Conservation (phyloP, 805 yeast genomes). For the Brettanomyces anomalus region DNA sequence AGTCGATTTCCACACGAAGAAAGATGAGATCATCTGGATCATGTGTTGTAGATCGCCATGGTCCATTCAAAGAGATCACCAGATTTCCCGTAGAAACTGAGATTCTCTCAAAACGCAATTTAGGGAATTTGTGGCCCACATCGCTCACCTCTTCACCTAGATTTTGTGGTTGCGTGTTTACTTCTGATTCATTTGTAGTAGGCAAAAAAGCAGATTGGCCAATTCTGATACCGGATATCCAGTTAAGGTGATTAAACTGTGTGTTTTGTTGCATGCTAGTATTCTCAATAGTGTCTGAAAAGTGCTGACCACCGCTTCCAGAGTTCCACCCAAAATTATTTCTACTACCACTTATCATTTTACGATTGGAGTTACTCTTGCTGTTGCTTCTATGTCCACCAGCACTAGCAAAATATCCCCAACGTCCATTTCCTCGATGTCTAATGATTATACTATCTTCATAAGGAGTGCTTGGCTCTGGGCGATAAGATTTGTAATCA, state of each 20-base stretch:
- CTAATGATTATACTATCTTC: constrained; percentile 18
- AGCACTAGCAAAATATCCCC: constrained; percentile 4
- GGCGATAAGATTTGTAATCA: constrained; percentile 36
- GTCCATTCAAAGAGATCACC: constrained; percentile 72
- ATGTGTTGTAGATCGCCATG: constrained; percentile 39
- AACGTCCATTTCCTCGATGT: constrained; percentile 3
- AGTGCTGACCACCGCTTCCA: too few species aligned
- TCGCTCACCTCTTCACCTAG: constrained; percentile 87
- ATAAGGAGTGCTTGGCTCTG: constrained; percentile 33
- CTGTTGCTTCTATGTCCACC: constrained; percentile 23
- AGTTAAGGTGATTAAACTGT: constrained; percentile 60
- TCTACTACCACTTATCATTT: too few species aligned
- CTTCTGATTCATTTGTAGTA: constrained; percentile 26
- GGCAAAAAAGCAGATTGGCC: constrained; percentile 42
- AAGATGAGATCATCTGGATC: constrained; percentile 46
- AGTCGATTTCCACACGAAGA: constrained; percentile 56
- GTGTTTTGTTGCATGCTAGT: constrained; percentile 18
- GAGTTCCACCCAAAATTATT: too few species aligned
- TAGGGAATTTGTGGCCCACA: constrained; percentile 85
- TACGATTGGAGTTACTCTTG: constrained; percentile 7
- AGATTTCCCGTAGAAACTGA: constrained; percentile 80
- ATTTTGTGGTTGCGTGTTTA: constrained; percentile 39
- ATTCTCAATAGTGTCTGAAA: too few species aligned
- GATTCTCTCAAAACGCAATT: constrained; percentile 75
- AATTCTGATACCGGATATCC: constrained; percentile 90